Base-by-base conservation (phyloP, 2,329 filamentous ascomycete genomes). In the Elsinoe australis region DNA sequence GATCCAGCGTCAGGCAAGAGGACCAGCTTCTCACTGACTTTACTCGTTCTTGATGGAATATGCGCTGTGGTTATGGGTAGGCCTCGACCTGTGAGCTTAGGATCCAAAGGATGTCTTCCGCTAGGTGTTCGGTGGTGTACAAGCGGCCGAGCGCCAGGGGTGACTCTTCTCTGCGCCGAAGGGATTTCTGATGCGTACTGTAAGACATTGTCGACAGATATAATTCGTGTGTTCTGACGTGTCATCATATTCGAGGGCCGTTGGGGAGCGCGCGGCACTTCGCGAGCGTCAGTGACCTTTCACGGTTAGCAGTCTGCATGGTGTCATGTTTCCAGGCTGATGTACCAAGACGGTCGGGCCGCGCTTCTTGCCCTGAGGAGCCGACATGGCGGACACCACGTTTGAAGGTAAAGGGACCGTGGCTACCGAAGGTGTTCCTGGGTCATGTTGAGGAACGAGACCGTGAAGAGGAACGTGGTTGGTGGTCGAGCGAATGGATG, bases 11-110 rank as follows among this genome's bases (percentile, higher is more conserved):
- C 90, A 1, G 92, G 92, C 10, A 98, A 75, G 28, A 96, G 72
- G 0, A 98, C 92, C n/a, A 98, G 74, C 68, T 96, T 96, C 70
- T 96, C 87, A 64, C 87, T 95, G 54, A 94, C 83, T 66, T 96
- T 95, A 21, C 87, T 94, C 29, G 88, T 94, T 47, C 92, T 79
- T 4, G 87, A 83, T 0, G 90, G 92, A 55, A 95, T 72, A 54
- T 79, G 74, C 10, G 56, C 29, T 35, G 51, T 46, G 15, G 51
- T 51, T 48, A 75, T 71, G 45, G 74, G 73, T 1, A 74, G 50
- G 8, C 78, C 64, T 68, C 76, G 72, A 8, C 77, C 75, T 34
- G 74, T 72, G 33, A 79, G 69, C 53, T 73, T 75, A 7, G 74
- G 71, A 35, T 78, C 71, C 47, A 75, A 63, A 7, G 73, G 73